These are phyloP conservation scores for Boletus sp. DNA, from an alignment of 768 basidiomycete species.

Conservation along the genomic window DNA sequence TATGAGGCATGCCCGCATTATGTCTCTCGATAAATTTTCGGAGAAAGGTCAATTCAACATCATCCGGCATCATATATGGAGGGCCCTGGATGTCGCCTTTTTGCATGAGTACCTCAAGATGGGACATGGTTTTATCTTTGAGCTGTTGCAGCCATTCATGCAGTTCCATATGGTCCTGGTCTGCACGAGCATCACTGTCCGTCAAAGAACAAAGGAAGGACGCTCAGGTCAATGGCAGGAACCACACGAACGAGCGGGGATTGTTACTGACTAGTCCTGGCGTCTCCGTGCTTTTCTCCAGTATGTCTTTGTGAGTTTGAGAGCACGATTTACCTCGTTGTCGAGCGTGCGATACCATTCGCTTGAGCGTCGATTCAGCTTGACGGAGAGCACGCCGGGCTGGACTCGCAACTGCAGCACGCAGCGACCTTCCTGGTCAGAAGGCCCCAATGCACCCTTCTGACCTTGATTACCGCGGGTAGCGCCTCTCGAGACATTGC, in stretches of 20 bases:
- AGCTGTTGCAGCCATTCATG: slow-evolving; percentile 87
- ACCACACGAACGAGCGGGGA: neutral
- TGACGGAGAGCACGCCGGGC: slow-evolving; percentile 76
- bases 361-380: slow-evolving; percentile 70
- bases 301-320: slow-evolving; percentile 83
- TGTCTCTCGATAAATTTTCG: slow-evolving; percentile 83
- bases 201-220: neutral
- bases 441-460: slow-evolving; percentile 70
- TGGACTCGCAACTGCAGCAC: slow-evolving; percentile 80
- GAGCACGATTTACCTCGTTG: slow-evolving; percentile 73
- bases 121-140: slow-evolving; percentile 88
- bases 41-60: slow-evolving; percentile 73
- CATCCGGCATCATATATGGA: slow-evolving; percentile 78
- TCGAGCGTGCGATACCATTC: slow-evolving; percentile 84
- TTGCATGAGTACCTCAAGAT: slow-evolving; percentile 83
- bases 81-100: slow-evolving; percentile 85
- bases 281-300: slow-evolving; percentile 81
- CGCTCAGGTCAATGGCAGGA: slow-evolving; percentile 8
- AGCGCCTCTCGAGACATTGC: slow-evolving; percentile 81
- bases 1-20: slow-evolving; percentile 71
- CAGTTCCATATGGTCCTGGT: slow-evolving; percentile 87
- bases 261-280: slow-evolving; percentile 56
- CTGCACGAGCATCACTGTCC: slow-evolving; percentile 63
- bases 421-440: slow-evolving; percentile 74
- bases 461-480: slow-evolving; percentile 85